A percentile compares a stretch with the other conserved stretches of the same genome.
Evolutionary conservation across 2,329 filamentous ascomycete genomes (phyloP).

Genomic region (Metarhizium brunneum): DNA sequence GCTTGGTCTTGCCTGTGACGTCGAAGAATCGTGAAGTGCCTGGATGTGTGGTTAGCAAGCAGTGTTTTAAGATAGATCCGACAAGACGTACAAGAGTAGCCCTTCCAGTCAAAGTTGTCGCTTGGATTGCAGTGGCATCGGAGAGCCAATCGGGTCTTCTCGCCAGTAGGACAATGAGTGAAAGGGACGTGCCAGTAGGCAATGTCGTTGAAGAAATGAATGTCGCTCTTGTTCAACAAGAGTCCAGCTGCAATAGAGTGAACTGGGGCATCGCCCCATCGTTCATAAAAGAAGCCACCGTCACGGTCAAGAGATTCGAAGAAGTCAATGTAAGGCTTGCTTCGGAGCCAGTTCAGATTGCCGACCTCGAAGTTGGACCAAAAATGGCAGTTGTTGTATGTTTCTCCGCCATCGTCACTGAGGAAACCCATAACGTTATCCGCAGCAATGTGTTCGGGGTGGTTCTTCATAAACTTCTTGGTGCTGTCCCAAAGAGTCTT

Average conservation of each 20-base stretch:
- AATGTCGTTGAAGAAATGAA: conserved; percentile 99
- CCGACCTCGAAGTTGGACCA: conserved; percentile 99
- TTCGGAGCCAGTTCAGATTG: conserved; percentile 87
- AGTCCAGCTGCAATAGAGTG: conserved; percentile 93
- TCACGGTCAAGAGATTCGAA: conserved; percentile 82
- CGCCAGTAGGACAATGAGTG: conserved; percentile 90
- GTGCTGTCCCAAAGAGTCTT: conserved; percentile 90
- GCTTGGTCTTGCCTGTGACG: conserved; percentile 70
- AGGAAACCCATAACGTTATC: conserved; percentile 87
- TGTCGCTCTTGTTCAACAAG: conserved; percentile 81
- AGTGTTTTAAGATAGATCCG: too few species aligned
- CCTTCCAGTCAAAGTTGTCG: conserved; percentile 99
- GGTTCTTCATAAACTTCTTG: conserved; percentile 85
- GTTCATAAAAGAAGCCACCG: conserved; percentile 97
- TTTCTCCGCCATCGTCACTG: conserved; percentile 82
- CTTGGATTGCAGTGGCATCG: conserved; percentile 92
- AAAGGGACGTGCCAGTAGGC: conserved; percentile 97
- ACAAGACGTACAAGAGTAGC: conserved; percentile 76
- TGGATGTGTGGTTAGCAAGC: conserved; percentile 8
- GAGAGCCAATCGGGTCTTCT: conserved; percentile 72
- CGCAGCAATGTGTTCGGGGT: conserved; percentile 78
- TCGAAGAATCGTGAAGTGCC: conserved; percentile 76
- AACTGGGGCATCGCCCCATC: conserved; percentile 95
- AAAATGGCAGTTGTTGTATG: conserved; percentile 98
- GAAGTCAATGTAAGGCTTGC: conserved; percentile 79